A percentile compares a stretch with the other conserved stretches of the same genome.
Evolutionary conservation across 208 protist genomes (phyloP).

Genomic region (Leishmania tropica): DNA sequence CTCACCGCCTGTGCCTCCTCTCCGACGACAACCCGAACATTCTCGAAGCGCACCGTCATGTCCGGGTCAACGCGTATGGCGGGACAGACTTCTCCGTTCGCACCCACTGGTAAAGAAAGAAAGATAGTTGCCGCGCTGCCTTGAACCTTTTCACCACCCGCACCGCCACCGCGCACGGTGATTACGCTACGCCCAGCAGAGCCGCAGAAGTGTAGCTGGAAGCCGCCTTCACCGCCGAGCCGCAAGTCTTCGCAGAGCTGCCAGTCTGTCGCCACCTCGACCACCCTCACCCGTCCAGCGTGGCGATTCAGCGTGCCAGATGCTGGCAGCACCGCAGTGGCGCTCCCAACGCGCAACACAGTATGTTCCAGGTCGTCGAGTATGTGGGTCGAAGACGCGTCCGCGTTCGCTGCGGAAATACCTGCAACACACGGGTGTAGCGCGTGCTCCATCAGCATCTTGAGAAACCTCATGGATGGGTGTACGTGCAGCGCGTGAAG

Average conservation of each 20-base stretch:
- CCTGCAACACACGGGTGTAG: slow-evolving; percentile 6
- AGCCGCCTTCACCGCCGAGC: slow-evolving; percentile 20
- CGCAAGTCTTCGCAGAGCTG: slow-evolving; percentile 14
- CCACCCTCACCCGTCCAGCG: slow-evolving; percentile 12
- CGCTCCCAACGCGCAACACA: slow-evolving; percentile 2
- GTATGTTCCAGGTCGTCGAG: neutral
- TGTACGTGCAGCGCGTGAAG: slow-evolving; percentile 13
- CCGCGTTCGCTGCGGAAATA: neutral
- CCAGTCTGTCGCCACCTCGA: slow-evolving; percentile 30
- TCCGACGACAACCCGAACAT: slow-evolving; percentile 15
- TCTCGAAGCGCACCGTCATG: slow-evolving; percentile 32
- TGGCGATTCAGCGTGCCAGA: slow-evolving; percentile 4
- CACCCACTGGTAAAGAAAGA: slow-evolving; percentile 9
- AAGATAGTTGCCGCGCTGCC: neutral
- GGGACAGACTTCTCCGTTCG: slow-evolving; percentile 23
- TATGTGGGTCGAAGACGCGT: neutral
- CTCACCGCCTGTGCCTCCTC: neutral
- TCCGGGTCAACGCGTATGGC: slow-evolving; percentile 29
- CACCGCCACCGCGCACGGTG: slow-evolving; percentile 23
- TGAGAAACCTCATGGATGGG: slow-evolving; percentile 11
- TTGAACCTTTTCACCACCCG: neutral
- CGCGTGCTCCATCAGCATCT: neutral
- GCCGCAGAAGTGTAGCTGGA: slow-evolving; percentile 29
- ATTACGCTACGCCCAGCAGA: slow-evolving; percentile 22
- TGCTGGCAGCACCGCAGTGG: slow-evolving; percentile 2